These are phyloP conservation scores for Adenanthera pavonina DNA, from an alignment of 306 rosid species.

Conservation along the genomic window DNA sequence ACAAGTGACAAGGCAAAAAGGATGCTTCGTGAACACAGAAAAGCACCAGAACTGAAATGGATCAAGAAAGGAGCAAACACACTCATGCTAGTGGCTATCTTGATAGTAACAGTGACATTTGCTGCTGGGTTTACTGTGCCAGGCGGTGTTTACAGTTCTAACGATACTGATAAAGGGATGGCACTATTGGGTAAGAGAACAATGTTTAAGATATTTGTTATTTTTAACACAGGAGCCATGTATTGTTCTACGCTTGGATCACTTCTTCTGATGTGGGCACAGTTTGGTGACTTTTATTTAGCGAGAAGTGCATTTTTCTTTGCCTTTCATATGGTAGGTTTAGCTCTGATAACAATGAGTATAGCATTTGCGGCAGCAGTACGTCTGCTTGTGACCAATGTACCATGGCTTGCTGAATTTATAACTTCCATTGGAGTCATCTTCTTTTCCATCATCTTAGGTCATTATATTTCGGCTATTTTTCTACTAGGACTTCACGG, in stretches of 20 bases:
- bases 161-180: background rate
- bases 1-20: background rate
- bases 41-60: background rate
- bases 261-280: background rate
- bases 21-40: background rate
- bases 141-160: background rate
- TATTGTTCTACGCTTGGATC: background rate
- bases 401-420: background rate
- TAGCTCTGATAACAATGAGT: background rate
- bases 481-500: background rate
- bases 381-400: background rate
- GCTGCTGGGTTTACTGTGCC: conserved; percentile 7
- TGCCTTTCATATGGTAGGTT: background rate
- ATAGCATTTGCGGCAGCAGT: background rate
- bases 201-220: background rate
- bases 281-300: background rate
- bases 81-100: background rate
- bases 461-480: background rate
- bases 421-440: background rate
- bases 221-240: conserved; percentile 1
- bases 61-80: background rate
- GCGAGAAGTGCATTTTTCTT: background rate
- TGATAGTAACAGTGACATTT: conserved; percentile 7
- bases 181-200: background rate
- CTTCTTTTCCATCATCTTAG: background rate